These are phyloP conservation scores for Deinandra increscens DNA, from an alignment of 129 eudicot genomes.

Conservation along the genomic window DNA sequence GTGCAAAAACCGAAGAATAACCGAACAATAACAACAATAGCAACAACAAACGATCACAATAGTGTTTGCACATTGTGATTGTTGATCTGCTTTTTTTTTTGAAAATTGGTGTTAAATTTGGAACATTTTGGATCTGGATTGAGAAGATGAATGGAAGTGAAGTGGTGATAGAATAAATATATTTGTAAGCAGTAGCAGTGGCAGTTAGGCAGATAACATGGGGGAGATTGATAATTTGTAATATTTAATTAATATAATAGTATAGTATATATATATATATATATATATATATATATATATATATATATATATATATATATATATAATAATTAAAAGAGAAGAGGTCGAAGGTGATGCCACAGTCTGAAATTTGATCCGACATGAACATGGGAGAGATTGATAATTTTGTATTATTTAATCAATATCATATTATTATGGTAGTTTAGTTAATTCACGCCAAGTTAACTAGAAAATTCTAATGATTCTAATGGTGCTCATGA, in stretches of 20 bases:
- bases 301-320: no score
- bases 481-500: no score
- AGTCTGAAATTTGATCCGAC: no score
- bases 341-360: no score
- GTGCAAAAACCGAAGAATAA: slow-evolving; percentile 30
- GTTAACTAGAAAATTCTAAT: no score
- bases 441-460: no score
- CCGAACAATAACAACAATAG: slow-evolving; percentile 30
- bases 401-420: no score
- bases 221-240: slow-evolving; percentile 39
- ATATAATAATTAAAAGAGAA: no score
- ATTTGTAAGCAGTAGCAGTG: slow-evolving; percentile 17
- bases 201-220: slow-evolving; percentile 39
- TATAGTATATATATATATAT: no score
- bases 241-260: slow-evolving; percentile 3
- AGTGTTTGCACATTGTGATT: slow-evolving; percentile 20
- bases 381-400: no score
- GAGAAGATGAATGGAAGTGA: slow-evolving; percentile 29
- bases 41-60: slow-evolving; percentile 14
- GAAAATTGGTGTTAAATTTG: slow-evolving; percentile 22
- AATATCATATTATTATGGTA: no score
- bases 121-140: slow-evolving; percentile 40
- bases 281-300: no score
- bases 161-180: slow-evolving; percentile 11
- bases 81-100: slow-evolving; percentile 9